Evolutionary conservation across 768 basidiomycete genomes (phyloP), one percentile per base, ranked within the genome.

Genomic region (Galerina marginata): DNA sequence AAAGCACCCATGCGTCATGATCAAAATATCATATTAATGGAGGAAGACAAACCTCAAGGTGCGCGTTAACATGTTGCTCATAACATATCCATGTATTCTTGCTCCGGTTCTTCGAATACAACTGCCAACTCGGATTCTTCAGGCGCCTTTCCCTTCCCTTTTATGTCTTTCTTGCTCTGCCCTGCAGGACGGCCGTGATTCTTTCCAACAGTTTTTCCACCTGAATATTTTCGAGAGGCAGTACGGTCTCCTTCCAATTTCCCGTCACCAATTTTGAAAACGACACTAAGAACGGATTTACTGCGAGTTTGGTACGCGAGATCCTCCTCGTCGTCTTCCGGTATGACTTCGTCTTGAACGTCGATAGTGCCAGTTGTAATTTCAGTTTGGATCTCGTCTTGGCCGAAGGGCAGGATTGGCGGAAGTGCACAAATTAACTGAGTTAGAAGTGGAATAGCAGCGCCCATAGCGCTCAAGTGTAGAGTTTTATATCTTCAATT

Each of bases 381-480:
- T 57, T 88, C 82, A 23, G 81, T 82, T 43, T 81, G 79, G 4
- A 92, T 84, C 57, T 92, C 89, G 49, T 86, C 83, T 39, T 75
- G 71, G 0, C 84, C 65, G 67, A 85, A 92, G 0, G 92, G 91
- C 10, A 96, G 79, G 49, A 89, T 86, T 2, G 83, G 79, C 0
- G 92, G 91, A 29, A 95, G 79, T 20, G 92, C 88, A 5, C 88
- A 82, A 11, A 83, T 75, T 12, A 96, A 80, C 48, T 86, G 86
- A 29, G 90, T 74, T 23, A 93, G 84, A 66, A 88, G 88, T 2
- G 94, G 93, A 58, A 96, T 95, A 1, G 95, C 93, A 4, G 94
- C 94, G 25, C 93, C 94, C 87, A 95, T 90, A 6, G 92, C 94
- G 60, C 83, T 86, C 45, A 96, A 73, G 71, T 88, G 85, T 36